phyloP scores from a whole-genome alignment of 2,329 filamentous ascomycete genomes.

The Trichophyton schoenleinii region DNA sequence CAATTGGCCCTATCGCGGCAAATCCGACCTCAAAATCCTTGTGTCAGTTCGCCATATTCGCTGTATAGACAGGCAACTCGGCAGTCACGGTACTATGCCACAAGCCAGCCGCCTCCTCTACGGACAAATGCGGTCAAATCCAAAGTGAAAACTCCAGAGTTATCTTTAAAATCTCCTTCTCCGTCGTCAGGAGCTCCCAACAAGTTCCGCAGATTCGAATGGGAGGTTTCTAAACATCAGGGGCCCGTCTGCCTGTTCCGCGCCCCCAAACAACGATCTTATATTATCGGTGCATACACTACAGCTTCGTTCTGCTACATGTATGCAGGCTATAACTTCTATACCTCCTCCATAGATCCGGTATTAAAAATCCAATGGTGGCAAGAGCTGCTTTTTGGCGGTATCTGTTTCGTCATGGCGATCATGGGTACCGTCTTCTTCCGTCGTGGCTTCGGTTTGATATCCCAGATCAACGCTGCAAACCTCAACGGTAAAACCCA shows the following conservation, averaged over 20 bases:
- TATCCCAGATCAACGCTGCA: conserved; percentile 44
- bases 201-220: conserved; percentile 11
- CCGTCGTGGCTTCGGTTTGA: conserved; percentile 44
- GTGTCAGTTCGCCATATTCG: not conserved
- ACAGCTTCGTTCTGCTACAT: conserved; percentile 43
- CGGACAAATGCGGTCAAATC: not conserved
- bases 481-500: conserved; percentile 28
- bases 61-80: not conserved
- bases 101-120: not conserved
- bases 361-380: conserved; percentile 43
- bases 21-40: not conserved
- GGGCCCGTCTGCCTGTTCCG: conserved; percentile 53
- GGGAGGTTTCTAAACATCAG: conserved; percentile 36
- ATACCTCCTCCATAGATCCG: conserved; percentile 37
- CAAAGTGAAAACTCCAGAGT: conserved; percentile 3
- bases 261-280: conserved; percentile 51
- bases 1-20: not conserved
- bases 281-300: conserved; percentile 48
- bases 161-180: conserved; percentile 6
- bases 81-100: not conserved
- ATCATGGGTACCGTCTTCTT: conserved; percentile 49
- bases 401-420: conserved; percentile 48
- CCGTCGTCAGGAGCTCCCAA: not conserved
- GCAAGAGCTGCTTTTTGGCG: conserved; percentile 46
- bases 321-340: conserved; percentile 42